Conservation (phyloP, 805 yeast genomes). For the Kuraishia floccosa region DNA sequence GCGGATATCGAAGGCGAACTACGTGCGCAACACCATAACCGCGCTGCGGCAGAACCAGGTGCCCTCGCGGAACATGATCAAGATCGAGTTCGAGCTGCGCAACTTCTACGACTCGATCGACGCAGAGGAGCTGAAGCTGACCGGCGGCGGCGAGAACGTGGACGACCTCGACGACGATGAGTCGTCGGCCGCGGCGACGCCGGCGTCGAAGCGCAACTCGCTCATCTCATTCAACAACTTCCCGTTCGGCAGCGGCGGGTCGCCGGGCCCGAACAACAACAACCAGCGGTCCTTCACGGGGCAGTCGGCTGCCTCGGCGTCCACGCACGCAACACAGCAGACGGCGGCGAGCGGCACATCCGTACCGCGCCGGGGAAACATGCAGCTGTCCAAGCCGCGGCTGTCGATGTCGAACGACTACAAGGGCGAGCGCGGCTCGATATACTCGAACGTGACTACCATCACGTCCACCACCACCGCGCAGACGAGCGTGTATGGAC, state of each 20-base stretch:
- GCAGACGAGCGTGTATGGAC: constrained; percentile 6
- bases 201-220: background rate
- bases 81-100: constrained; percentile 26
- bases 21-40: constrained; percentile 35
- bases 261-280: too few relatives aligned
- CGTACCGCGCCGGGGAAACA: too few relatives aligned
- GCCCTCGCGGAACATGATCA: constrained; percentile 8
- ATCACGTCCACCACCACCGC: constrained; percentile 1
- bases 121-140: constrained; percentile 17
- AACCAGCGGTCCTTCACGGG: background rate
- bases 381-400: too few relatives aligned
- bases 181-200: background rate
- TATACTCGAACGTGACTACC: background rate
- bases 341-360: background rate
- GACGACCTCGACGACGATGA: background rate
- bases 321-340: background rate
- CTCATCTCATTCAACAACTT: constrained; percentile 1
- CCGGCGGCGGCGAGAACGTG: constrained; percentile 1
- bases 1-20: constrained; percentile 29
- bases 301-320: background rate
- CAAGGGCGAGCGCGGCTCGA: background rate
- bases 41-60: constrained; percentile 25
- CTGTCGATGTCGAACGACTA: background rate
- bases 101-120: constrained; percentile 30
- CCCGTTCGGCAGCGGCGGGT: too few relatives aligned